Base-by-base conservation (phyloP, 768 basidiomycete species). In the Lentinula sp. region DNA sequence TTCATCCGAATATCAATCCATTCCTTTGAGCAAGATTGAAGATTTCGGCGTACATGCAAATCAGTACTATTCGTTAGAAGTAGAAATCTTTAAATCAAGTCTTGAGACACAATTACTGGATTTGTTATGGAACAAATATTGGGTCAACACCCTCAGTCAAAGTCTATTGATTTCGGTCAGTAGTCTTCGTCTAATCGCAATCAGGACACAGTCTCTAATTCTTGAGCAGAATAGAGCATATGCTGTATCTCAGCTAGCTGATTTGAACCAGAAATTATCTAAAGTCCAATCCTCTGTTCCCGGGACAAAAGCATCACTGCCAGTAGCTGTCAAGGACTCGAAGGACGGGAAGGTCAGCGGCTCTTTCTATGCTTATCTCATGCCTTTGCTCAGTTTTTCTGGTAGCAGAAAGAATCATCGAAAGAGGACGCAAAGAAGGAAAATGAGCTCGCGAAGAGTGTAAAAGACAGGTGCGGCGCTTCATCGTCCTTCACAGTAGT, bases 41-140 rank as follows among this genome's bases (percentile, higher is more conserved):
- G 97, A 99, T 71, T 99, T 99, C 69, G 97, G 97, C 72, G 97
- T 98, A 4, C 97, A 99, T 68, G 95, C 96, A 37, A 91, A 92
- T 68, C 88, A 93, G 63, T 99, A 99, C 71, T 99, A 99, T 71
- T 90, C 85, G 23, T 81, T 99, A 13, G 95, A 96, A 35, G 89
- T 99, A 16, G 88, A 95, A 70, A 89, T 98, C 57, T 99, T 97
- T 84, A 98, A 97, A 73, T 91, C 88, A 28, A 86, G 82, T 62
- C 75, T 95, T 54, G 97, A 99, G 70, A 87, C 86, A 34, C 87
- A 95, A 68, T 76, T 99, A 2, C 80, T 99, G 46, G 91, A 91
- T 21, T 75, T 95, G 69, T 74, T 99, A 58, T 98, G 96, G 96
- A 98, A 99, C 75, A 98, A 98, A 74, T 99, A 99, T 68, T 99